Conservation (phyloP, 495 filamentous ascomycete genomes). For the Podospora tetraspora region DNA sequence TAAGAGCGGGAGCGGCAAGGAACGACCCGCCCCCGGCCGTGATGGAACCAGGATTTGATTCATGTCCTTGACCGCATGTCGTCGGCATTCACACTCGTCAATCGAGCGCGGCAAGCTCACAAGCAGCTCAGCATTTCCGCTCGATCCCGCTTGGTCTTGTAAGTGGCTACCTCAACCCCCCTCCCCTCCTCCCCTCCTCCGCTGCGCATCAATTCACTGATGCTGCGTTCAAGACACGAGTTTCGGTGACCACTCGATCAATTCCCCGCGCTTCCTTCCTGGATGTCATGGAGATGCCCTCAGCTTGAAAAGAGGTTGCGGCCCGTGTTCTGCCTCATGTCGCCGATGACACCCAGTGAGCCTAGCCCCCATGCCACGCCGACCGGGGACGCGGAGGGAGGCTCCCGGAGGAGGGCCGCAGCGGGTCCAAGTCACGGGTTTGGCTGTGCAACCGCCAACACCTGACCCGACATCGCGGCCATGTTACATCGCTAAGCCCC, state of each 20-base stretch:
- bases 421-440: not conserved
- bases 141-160: not conserved
- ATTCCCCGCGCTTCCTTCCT: not conserved
- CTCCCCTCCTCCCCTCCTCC: not conserved
- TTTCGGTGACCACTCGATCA: not conserved
- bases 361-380: not conserved
- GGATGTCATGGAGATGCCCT: not conserved
- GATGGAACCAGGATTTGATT: not conserved
- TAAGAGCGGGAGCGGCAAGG: not conserved
- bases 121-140: not conserved
- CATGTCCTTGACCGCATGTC: not conserved
- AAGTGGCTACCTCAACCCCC: not conserved
- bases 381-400: not conserved
- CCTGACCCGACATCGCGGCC: not conserved
- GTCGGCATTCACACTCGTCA: not conserved
- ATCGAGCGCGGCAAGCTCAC: not conserved
- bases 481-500: not conserved
- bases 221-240: not conserved
- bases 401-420: not conserved
- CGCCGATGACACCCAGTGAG: not conserved
- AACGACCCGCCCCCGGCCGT: not conserved
- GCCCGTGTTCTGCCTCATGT: not conserved
- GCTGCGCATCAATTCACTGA: not conserved
- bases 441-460: not conserved
- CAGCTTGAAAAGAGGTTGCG: not conserved